Evolutionary conservation across 1,284 basidiomycete genomes (phyloP).

Genomic region (Neolentinus lepideus): DNA sequence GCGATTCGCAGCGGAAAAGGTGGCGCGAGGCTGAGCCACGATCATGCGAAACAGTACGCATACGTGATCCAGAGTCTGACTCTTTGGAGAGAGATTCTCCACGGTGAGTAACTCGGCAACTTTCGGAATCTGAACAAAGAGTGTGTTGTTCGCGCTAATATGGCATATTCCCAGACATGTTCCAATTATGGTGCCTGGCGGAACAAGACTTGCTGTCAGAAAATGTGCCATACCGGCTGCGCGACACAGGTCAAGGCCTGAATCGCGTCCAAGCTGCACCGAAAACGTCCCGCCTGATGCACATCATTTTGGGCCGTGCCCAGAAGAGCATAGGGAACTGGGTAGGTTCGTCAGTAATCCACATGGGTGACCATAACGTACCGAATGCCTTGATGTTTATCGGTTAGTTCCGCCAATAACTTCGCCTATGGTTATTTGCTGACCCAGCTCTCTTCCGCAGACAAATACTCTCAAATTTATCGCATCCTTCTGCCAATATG

Average conservation of each 20-base stretch:
- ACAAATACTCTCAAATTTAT: slow-evolving; percentile 85
- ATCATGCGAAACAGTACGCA: slow-evolving; percentile 74
- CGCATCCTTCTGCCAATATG: slow-evolving; percentile 79
- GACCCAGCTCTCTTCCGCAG: slow-evolving; percentile 19
- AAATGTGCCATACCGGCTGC: slow-evolving; percentile 61
- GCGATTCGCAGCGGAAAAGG: slow-evolving; percentile 72
- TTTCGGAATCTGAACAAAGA: background rate
- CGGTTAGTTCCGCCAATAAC: slow-evolving; percentile 25
- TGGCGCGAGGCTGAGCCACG: slow-evolving; percentile 73
- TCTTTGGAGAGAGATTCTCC: slow-evolving; percentile 75
- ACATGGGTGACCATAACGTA: slow-evolving; percentile 79
- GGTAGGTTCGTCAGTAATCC: slow-evolving; percentile 55
- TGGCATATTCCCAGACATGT: slow-evolving; percentile 75
- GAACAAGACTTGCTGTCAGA: slow-evolving; percentile 76
- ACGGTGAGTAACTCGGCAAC: slow-evolving; percentile 39
- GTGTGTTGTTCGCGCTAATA: background rate
- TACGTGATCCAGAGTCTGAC: slow-evolving; percentile 80
- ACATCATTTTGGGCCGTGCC: slow-evolving; percentile 70
- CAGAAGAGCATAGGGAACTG: slow-evolving; percentile 72
- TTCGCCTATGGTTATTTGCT: background rate
- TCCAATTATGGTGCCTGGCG: slow-evolving; percentile 73
- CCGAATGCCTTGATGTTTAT: slow-evolving; percentile 81
- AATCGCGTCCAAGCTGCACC: slow-evolving; percentile 79
- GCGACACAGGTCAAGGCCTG: slow-evolving; percentile 78
- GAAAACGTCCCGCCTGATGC: slow-evolving; percentile 81